Conservation (phyloP, 495 filamentous ascomycete species). For the Tuber melanosporum region DNA sequence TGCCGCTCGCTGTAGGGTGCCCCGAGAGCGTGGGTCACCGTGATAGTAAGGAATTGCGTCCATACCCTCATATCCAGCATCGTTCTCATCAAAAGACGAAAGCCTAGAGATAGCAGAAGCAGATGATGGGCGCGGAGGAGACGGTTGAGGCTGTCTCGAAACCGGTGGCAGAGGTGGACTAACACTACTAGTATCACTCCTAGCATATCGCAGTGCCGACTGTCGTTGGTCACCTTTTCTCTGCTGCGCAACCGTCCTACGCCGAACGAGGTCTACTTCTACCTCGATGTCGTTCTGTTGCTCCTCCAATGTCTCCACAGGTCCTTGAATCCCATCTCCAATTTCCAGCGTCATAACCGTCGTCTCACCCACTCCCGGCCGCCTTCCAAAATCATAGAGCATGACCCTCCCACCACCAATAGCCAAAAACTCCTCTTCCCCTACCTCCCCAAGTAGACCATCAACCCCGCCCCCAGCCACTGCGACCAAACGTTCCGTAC, state of each 20-base stretch:
- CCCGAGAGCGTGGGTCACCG: constrained; percentile 66
- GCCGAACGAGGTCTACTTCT: constrained; percentile 73
- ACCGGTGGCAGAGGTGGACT: constrained; percentile 12
- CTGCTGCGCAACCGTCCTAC: constrained; percentile 61
- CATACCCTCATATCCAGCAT: constrained; percentile 45
- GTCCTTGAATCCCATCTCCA: constrained; percentile 61
- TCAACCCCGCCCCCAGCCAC: constrained; percentile 70
- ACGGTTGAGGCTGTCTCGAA: constrained; percentile 32
- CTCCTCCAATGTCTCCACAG: constrained; percentile 53
- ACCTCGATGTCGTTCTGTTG: constrained; percentile 69
- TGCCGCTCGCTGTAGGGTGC: constrained; percentile 69
- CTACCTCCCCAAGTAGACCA: constrained; percentile 53
- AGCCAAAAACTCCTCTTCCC: constrained; percentile 67
- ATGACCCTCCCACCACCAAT: constrained; percentile 78
- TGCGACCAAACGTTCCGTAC: constrained; percentile 59
- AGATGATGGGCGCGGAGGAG: constrained; percentile 43
- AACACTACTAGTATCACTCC: background rate
- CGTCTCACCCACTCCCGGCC: constrained; percentile 51
- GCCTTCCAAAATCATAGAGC: constrained; percentile 67
- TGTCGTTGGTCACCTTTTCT: constrained; percentile 44
- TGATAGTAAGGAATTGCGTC: constrained; percentile 66
- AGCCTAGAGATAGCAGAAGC: constrained; percentile 45
- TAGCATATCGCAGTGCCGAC: constrained; percentile 26
- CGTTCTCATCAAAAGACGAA: constrained; percentile 51
- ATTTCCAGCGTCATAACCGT: constrained; percentile 64